Percentiles rank a stretch among this genome's conserved stretches.
Evolutionary conservation across 2,329 filamentous ascomycete species (phyloP).

Genomic region (Leptographium galeiforme): DNA sequence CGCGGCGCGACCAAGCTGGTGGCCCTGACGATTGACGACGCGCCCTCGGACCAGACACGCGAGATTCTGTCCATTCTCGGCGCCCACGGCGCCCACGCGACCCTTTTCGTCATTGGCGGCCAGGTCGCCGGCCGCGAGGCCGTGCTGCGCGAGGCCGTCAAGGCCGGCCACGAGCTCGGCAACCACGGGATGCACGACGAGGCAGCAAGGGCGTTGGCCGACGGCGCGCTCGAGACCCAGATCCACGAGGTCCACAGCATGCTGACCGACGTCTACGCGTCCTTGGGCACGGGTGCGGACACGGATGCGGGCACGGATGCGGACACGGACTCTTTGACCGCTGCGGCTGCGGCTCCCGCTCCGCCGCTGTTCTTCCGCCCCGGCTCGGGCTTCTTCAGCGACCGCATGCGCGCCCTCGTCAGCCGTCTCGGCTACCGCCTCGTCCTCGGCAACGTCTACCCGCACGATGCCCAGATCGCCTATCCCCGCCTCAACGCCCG

Average conservation of each 20-base stretch:
- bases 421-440: slow-evolving; percentile 51
- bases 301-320: not conserved
- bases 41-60: slow-evolving; percentile 57
- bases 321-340: not conserved
- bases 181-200: slow-evolving; percentile 90
- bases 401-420: slow-evolving; percentile 50
- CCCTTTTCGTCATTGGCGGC: slow-evolving; percentile 78
- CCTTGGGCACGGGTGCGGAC: slow-evolving; percentile 19
- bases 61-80: slow-evolving; percentile 58
- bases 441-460: slow-evolving; percentile 75
- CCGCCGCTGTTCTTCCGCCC: slow-evolving; percentile 62
- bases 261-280: slow-evolving; percentile 46
- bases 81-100: slow-evolving; percentile 55
- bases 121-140: slow-evolving; percentile 50
- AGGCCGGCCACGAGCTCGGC: slow-evolving; percentile 55
- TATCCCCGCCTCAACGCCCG: slow-evolving; percentile 56
- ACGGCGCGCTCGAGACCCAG: slow-evolving; percentile 46
- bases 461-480: slow-evolving; percentile 77
- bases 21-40: slow-evolving; percentile 79
- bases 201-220: slow-evolving; percentile 48
- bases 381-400: slow-evolving; percentile 72
- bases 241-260: slow-evolving; percentile 49
- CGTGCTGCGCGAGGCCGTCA: slow-evolving; percentile 43
- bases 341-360: slow-evolving; percentile 3
- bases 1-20: slow-evolving; percentile 40